Evolutionary conservation across 106 monocot species (phyloP).

Genomic region (Dendrobium nobile): DNA sequence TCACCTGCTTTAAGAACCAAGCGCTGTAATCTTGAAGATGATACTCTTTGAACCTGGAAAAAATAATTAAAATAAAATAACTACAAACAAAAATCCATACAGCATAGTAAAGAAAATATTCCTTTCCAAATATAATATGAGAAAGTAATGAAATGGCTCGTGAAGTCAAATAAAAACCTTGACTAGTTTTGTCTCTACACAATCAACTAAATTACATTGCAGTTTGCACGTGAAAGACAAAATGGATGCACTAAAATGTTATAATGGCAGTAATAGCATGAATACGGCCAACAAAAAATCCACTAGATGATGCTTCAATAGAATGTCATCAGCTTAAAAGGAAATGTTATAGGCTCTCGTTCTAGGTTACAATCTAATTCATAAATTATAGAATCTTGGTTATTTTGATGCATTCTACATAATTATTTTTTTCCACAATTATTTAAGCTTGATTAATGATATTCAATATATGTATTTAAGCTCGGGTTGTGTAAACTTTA

Average conservation of each 20-base stretch:
- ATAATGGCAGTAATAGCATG: not conserved
- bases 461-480: no score
- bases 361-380: no score
- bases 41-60: constrained; percentile 85
- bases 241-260: no score
- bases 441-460: no score
- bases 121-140: not conserved
- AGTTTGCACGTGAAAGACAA: no score
- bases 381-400: no score
- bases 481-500: no score
- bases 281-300: not conserved
- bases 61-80: not conserved
- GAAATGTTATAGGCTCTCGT: no score
- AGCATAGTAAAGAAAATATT: not conserved
- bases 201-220: no score
- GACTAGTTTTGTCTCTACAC: not conserved
- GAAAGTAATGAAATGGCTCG: not conserved
- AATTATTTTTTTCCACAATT: no score
- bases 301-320: not conserved
- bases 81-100: not conserved
- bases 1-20: constrained; percentile 81
- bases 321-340: not conserved
- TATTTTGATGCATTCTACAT: no score
- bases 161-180: not conserved
- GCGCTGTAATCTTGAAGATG: constrained; percentile 90